Base-by-base conservation (phyloP, 78 protist genomes). In the Speleostelium caveatum region DNA sequence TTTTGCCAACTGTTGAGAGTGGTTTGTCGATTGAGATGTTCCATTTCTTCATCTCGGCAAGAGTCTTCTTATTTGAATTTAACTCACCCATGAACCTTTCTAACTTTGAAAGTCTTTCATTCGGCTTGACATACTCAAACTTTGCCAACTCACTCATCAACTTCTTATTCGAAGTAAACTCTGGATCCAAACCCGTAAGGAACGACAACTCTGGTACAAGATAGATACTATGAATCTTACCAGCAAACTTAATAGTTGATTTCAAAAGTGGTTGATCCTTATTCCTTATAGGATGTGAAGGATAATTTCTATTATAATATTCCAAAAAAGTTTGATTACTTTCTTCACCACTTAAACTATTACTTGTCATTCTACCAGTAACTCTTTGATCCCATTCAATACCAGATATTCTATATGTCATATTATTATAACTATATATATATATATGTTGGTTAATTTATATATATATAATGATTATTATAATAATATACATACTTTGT, bases 151-250 rank as follows among this genome's bases (percentile, higher is more conserved):
- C 79, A 38, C 19, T 33, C 79, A 73, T 73, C 19, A 58, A 19
- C 3, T 73, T 33, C 5, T 2, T 14, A 58, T 73, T 73, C 32
- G 33, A 19, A 36, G 53, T 28, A 26, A 73, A 56, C n/a, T 73
- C 79, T 3, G 51, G 67, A 36, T n/a, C 3, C 42, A 73, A 21
- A 39, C 89, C 89, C 24, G 89, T 80, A n/a, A 55, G 56, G 30
- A 55, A 35, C 21, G 63, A 67, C 21, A 80, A n/a, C n/a, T 80
- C 89, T n/a, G 89, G 89, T 14, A 80, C 38, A 1, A 80, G 10
- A 41, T 39, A 68, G 45, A 68, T 53, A 1, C n/a, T 42, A 30
- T 67, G 42, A 16, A 19, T 6, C 17, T 19, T 49, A 36, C 67
- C 89, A 33, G 0, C 38, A 14, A 0, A 59, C 32, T 16, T 12